These are phyloP conservation scores for Rosa persica DNA, from an alignment of 306 rosid species.

Conservation along the genomic window DNA sequence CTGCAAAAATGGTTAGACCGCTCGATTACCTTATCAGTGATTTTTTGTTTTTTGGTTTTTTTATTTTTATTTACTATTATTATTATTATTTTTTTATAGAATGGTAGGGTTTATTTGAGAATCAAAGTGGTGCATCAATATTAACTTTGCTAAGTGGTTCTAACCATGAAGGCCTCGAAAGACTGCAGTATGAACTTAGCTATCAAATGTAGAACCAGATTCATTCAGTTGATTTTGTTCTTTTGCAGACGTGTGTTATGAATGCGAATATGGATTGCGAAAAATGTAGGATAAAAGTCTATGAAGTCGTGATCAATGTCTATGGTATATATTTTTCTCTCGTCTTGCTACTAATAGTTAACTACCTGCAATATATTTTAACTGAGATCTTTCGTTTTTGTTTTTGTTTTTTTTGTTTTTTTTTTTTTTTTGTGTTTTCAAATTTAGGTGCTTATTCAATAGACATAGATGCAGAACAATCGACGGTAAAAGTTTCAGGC, in stretches of 20 bases:
- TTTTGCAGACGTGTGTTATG: conserved; percentile 42
- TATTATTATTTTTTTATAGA: too few species aligned
- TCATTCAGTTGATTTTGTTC: neutral
- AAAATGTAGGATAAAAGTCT: conserved; percentile 38
- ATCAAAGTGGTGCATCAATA: neutral
- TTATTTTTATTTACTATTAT: too few species aligned
- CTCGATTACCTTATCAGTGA: neutral
- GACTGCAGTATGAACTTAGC: neutral
- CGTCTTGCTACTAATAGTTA: neutral
- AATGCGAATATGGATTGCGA: conserved; percentile 39
- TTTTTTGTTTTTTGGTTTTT: neutral
- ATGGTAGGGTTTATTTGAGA: neutral
- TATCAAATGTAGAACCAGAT: neutral
- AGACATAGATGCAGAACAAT: conserved; percentile 34
- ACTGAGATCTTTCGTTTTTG: neutral
- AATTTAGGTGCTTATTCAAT: conserved; percentile 33
- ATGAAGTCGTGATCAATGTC: conserved; percentile 31
- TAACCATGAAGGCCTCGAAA: neutral
- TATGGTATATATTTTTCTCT: conserved; percentile 27
- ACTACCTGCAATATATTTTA: neutral
- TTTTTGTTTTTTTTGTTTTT: too few species aligned
- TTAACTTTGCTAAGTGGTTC: neutral
- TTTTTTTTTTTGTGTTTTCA: neutral
- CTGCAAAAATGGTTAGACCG: conserved; percentile 43
- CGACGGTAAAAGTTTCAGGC: conserved; percentile 35